Base-by-base conservation (phyloP, 148 eudicot species). In the Vaccinium darrowii region DNA sequence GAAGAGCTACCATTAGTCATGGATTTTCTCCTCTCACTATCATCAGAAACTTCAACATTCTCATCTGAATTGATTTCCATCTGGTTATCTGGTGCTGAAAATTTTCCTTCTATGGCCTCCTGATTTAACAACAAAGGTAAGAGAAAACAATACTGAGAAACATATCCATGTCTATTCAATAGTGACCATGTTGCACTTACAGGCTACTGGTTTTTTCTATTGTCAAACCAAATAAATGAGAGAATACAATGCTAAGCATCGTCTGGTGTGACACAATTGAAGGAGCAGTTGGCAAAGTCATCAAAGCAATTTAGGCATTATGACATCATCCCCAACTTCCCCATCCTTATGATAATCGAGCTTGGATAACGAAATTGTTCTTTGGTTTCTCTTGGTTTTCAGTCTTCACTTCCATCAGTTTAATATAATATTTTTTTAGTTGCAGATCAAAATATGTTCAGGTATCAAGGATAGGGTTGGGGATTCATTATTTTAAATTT, bases 31-130 rank as follows among this genome's bases (percentile, higher is more conserved):
- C 39, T 81, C 18, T 83, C 78, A 84, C 63, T 60, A 88, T 80
- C 87, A 60, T 62, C 79, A 54, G 86, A 81, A 27, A 53, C 33
- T 50, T 81, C 89, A 72, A 80, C 67, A 15, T 30, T 54, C 88
- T 83, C 89, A 33, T 84, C 87, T 25, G 39, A 39, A 74, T 73
- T 83, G 18, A 3, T 65, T 33, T 83, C 85, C 14, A 39, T 83
- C 52, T 78, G 79, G 80, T 43, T 62, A 79, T 82, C 54, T 63
- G 18, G 74, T 19, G 76, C 50, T 43, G 80, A 65, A 86, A 65
- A 62, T 82, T 84, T 87, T 80, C 80, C 78, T 67, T 78, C 83
- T 76, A 50, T 47, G 77, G 84, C 84, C 78, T 89, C 91, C 92
- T 90, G 89, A 71, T 85, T 60, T 52, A 75, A 78, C 74, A 82